Base-by-base conservation (phyloP, 2,329 filamentous ascomycete genomes). In the Alternaria tenuissima region DNA sequence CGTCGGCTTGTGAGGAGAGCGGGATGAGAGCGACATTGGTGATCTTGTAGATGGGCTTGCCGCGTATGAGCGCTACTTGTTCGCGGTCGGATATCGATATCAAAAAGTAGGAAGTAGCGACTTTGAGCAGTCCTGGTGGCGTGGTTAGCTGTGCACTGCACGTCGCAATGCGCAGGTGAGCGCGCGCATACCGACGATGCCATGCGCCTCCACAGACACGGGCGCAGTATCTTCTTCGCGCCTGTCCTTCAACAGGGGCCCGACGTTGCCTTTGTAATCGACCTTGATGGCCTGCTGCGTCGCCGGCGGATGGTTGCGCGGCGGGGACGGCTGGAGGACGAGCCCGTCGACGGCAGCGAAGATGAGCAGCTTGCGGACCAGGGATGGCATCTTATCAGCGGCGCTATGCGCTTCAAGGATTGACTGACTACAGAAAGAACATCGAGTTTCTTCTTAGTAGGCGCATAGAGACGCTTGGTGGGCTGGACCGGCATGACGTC, bases 11-110 rank as follows among this genome's bases (percentile, higher is more conserved):
- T 6, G 91, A 94, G 2, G 89, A 87, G 54, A 95, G 88, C 1
- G 95, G 95, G 6, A 96, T 96, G n/a, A 98, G 82, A 7, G 93
- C 90, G 32, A 98, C 91, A 69, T 96, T 92, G 43, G 91, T 95
- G 61, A 97, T 88, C 39, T 93, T 89, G 78, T 96, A 99, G 56
- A 98, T 83, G 0, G 94, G 90, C 56, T 87, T 89, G 6, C 92
- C 93, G 65, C 89, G 88, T 51, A 98, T 88, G 65, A 94, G 90
- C 3, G 95, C 95, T 51, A 98, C 93, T 77, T 96, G 92, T 72
- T 96, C 87, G 47, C 94, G 91, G 59, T 89, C 87, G 22, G 90
- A 93, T 71, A 99, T 96, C 11, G 92, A 90, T 59, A 99, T 87
- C 7, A 99, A 86, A 78, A 94, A 98, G 65, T 89, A 91, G 28